A percentile compares a stretch with the other conserved stretches of the same genome.
These are phyloP conservation scores for Quercus phellos DNA, from an alignment of 331 rosid genomes.

Conservation along the genomic window DNA sequence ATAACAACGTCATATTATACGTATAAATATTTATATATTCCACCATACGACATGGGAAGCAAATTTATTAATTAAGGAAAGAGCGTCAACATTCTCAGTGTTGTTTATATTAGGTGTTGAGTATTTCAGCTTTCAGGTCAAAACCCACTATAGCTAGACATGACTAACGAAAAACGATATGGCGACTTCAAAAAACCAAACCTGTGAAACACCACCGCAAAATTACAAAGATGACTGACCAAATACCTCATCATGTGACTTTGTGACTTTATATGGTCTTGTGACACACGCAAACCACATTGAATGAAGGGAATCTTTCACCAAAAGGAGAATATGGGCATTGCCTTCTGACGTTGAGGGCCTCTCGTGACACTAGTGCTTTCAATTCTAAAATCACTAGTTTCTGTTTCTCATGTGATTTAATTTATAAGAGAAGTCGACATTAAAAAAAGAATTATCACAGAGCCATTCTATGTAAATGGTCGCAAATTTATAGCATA, in stretches of 20 bases:
- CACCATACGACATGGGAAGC: no score
- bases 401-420: neutral
- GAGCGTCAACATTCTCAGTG: no score
- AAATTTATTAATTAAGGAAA: no score
- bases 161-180: neutral
- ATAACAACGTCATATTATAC: no score
- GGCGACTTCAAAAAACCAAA: neutral
- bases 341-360: neutral
- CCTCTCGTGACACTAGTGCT: conserved; percentile 21
- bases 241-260: conserved; percentile 9
- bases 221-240: neutral
- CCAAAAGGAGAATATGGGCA: neutral
- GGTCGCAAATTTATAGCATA: neutral
- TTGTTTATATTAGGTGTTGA: neutral
- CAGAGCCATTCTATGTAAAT: neutral
- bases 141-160: neutral
- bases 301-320: conserved; percentile 9
- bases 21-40: no score
- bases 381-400: conserved; percentile 12
- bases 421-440: neutral
- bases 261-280: neutral
- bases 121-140: neutral
- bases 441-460: no score
- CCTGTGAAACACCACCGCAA: neutral
- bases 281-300: conserved; percentile 16